Evolutionary conservation across 257 asterid genomes (phyloP).

Genomic region (Gentiana dahurica): DNA sequence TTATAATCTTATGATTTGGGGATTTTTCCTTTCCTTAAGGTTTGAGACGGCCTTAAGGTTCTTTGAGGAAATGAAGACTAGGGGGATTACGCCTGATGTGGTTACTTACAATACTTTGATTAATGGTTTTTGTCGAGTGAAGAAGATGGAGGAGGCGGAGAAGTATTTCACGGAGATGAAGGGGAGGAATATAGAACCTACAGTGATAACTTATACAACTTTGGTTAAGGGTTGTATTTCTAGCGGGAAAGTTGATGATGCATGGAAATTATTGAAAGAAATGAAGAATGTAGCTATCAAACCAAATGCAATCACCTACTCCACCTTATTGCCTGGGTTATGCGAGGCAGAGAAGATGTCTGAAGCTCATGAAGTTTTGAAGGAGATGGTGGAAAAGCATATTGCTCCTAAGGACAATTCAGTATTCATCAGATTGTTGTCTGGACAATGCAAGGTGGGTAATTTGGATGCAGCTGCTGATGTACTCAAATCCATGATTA

Average conservation of each 20-base stretch:
- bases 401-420: constrained; percentile 55
- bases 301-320: constrained; percentile 69
- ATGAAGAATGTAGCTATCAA: constrained; percentile 66
- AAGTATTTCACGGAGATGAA: constrained; percentile 81
- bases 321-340: constrained; percentile 74
- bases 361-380: constrained; percentile 49
- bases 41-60: constrained; percentile 60
- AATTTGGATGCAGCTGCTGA: constrained; percentile 67
- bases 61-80: constrained; percentile 81
- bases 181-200: constrained; percentile 64
- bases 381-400: constrained; percentile 68
- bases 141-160: constrained; percentile 76
- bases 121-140: constrained; percentile 52
- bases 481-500: constrained; percentile 73
- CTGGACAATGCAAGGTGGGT: constrained; percentile 68
- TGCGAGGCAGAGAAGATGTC: constrained; percentile 72
- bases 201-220: constrained; percentile 62
- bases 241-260: constrained; percentile 60
- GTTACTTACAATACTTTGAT: constrained; percentile 81
- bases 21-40: constrained; percentile 59
- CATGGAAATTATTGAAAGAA: constrained; percentile 65
- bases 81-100: constrained; percentile 51
- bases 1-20: constrained; percentile 73
- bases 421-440: constrained; percentile 47
- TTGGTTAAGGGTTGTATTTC: constrained; percentile 76